Evolutionary conservation across 768 basidiomycete species (phyloP), one percentile per base, ranked within the genome.

Genomic region (Boletus vinaceobasis): DNA sequence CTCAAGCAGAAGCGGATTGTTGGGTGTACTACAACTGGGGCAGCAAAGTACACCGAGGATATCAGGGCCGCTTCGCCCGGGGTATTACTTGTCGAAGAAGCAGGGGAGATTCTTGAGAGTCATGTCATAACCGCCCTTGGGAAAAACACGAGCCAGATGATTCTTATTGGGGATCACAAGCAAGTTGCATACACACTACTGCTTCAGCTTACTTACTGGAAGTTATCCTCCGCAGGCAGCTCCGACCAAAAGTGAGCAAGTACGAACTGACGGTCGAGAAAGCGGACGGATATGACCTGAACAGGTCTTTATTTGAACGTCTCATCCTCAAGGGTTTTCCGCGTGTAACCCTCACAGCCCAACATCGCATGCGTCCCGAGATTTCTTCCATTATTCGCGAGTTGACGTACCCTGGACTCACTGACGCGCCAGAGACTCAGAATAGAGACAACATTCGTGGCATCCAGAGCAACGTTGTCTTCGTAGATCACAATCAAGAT

Each of bases 311-410:
- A 0, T 88, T 88, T 58, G 87, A 89, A 57, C 82, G 87, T 5
- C 77, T 88, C 2, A 81, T 87, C 19, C 65, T 80, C 10, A 77
- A 77, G 54, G 80, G 77, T 0, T 88, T 82, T 60, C 87, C 87
- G 0, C 86, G 88, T 62, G 59, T 69, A 44, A 82, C 77, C 0
- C 77, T 88, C 17, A 64, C 59, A 0, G 62, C 76, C 42, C 87
- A 88, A 56, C 87, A 88, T 62, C 81, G 87, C 13, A 88, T 88
- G 87, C 77, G 87, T 8, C 87, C 87, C 1, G 85, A 88, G 57
- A 88, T 88, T 13, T 85, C 87, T 7, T 60, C 75, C 0, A 71
- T 87, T 23, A 77, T 88, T 33, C 79, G 87, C 14, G 62, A 72
- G 8, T 73, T 88, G 15, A 88, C 86, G 0, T 88, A 89, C 59